A percentile compares a stretch with the other conserved stretches of the same genome.
Evolutionary conservation across 441 rosid species (phyloP).

Genomic region (Daphne laureola): DNA sequence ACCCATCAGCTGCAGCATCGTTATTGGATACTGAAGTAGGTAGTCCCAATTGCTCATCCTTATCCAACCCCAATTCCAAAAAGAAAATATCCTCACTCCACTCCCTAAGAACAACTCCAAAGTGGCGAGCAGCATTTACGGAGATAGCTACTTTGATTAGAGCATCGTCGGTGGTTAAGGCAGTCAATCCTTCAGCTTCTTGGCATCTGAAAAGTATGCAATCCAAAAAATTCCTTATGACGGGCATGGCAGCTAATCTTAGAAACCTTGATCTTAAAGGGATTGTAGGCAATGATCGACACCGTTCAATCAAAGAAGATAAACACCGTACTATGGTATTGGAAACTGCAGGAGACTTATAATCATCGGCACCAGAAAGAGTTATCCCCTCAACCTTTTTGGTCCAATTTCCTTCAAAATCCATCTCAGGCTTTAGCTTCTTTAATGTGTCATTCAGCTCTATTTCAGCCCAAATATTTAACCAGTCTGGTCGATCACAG

Average conservation of each 20-base stretch:
- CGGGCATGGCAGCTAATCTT: constrained; percentile 52
- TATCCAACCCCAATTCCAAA: constrained; percentile 56
- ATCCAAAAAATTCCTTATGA: constrained; percentile 50
- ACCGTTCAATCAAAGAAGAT: constrained; percentile 57
- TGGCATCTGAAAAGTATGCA: constrained; percentile 67
- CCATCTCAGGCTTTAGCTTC: constrained; percentile 46
- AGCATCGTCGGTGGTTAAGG: constrained; percentile 71
- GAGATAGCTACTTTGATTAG: constrained; percentile 67
- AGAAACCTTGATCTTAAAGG: constrained; percentile 67
- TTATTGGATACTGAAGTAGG: constrained; percentile 14
- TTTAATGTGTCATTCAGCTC: constrained; percentile 63
- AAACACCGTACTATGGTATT: constrained; percentile 40
- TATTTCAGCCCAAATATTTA: constrained; percentile 79
- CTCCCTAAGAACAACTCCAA: constrained; percentile 65
- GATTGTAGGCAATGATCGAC: constrained; percentile 51
- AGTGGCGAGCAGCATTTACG: constrained; percentile 55
- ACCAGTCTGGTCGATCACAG: constrained; percentile 89
- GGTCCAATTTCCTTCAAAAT: constrained; percentile 64
- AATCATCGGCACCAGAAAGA: constrained; percentile 48
- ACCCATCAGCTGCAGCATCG: constrained; percentile 19
- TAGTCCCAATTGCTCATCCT: constrained; percentile 28
- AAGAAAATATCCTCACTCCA: constrained; percentile 86
- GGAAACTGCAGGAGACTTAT: constrained; percentile 60
- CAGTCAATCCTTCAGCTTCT: constrained; percentile 93
- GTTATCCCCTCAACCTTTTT: constrained; percentile 54